These are phyloP conservation scores for Coemansia sp. DNA, from an alignment of 192 early-diverging fungal genomes.

Conservation along the genomic window DNA sequence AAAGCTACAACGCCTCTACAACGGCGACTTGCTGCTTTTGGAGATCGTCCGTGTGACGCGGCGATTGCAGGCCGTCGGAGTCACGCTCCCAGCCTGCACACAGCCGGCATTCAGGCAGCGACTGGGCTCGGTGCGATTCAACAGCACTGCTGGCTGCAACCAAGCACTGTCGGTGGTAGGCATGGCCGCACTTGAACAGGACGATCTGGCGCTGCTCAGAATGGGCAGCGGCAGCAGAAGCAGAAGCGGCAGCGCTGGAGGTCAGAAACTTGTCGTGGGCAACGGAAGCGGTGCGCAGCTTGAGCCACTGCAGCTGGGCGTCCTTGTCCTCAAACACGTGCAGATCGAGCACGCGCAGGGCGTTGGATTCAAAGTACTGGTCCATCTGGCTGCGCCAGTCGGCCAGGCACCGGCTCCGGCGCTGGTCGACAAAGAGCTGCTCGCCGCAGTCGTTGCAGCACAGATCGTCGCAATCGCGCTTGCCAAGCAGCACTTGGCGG, in stretches of 20 bases:
- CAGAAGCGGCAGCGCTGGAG: background rate
- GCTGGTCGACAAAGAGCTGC: slow-evolving; percentile 40
- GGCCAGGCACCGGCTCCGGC: slow-evolving; percentile 36
- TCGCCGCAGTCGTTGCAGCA: slow-evolving; percentile 28
- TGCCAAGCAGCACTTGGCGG: background rate
- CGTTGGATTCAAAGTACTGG: slow-evolving; percentile 42
- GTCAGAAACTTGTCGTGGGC: slow-evolving; percentile 24
- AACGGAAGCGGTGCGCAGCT: slow-evolving; percentile 40
- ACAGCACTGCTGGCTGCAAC: background rate
- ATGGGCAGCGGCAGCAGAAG: slow-evolving; percentile 3
- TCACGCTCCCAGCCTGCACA: slow-evolving; percentile 14
- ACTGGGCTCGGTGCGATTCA: slow-evolving; percentile 4
- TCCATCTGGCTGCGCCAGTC: slow-evolving; percentile 26
- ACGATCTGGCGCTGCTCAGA: slow-evolving; percentile 18
- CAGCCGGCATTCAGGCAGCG: slow-evolving; percentile 19
- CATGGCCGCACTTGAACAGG: slow-evolving; percentile 51
- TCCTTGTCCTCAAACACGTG: slow-evolving; percentile 53
- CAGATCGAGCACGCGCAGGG: slow-evolving; percentile 44
- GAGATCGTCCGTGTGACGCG: background rate
- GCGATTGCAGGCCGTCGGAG: background rate
- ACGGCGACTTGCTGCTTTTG: background rate
- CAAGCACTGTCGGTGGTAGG: slow-evolving; percentile 38
- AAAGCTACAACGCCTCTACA: background rate
- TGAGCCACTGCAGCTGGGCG: slow-evolving; percentile 55
- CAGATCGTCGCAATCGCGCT: slow-evolving; percentile 5